These are phyloP conservation scores for Thelephora ganbajun DNA, from an alignment of 768 basidiomycete genomes.

Conservation along the genomic window DNA sequence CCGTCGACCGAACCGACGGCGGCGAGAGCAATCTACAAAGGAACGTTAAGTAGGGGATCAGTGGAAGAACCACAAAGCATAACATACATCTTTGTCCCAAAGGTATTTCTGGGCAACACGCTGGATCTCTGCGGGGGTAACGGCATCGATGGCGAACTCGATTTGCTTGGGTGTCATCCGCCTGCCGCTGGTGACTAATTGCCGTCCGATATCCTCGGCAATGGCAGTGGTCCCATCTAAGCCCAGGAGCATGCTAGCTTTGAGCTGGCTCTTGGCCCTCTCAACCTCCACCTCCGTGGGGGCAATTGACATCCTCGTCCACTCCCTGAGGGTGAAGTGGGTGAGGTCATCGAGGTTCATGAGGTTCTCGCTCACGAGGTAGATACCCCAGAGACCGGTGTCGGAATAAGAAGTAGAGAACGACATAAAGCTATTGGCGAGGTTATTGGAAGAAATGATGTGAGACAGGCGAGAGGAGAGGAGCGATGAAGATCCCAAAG, in stretches of 20 bases:
- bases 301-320: constrained; percentile 86
- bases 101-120: constrained; percentile 92
- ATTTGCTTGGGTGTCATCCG: constrained; percentile 88
- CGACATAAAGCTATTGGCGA: constrained; percentile 98
- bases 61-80: constrained; percentile 2
- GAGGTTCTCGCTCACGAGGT: constrained; percentile 90
- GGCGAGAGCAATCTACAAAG: constrained; percentile 62
- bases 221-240: constrained; percentile 94
- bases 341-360: constrained; percentile 85
- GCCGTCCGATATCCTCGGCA: constrained; percentile 97
- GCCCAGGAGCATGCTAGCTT: constrained; percentile 80
- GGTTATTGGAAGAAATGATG: constrained; percentile 83
- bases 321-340: constrained; percentile 92
- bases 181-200: constrained; percentile 86
- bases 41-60: constrained; percentile 1
- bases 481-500: constrained; percentile 78
- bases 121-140: constrained; percentile 80
- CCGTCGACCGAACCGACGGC: constrained; percentile 87
- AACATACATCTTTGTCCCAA: constrained; percentile 86
- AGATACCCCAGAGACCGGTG: constrained; percentile 98
- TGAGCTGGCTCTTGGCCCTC: constrained; percentile 96
- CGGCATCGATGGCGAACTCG: constrained; percentile 83
- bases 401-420: constrained; percentile 99
- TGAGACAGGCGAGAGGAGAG: constrained; percentile 86
- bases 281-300: constrained; percentile 84